Conservation (phyloP, 768 basidiomycete genomes). For the Lentinula boryana region DNA sequence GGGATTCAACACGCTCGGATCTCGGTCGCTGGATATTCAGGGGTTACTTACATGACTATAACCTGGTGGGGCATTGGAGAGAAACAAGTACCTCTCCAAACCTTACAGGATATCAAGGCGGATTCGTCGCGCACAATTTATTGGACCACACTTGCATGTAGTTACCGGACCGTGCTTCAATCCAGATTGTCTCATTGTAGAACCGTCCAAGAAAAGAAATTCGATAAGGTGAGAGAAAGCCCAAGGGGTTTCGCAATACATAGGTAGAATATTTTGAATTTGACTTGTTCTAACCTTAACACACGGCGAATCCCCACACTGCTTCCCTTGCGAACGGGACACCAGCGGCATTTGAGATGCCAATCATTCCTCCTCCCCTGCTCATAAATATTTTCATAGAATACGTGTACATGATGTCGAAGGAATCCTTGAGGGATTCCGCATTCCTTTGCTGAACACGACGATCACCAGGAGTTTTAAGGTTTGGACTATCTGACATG, state of each 20-base stretch:
- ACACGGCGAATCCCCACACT: not conserved
- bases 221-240: not conserved
- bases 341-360: not conserved
- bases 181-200: not conserved
- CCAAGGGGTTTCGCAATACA: not conserved
- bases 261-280: not conserved
- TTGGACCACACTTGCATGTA: not conserved
- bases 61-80: slow-evolving; percentile 50
- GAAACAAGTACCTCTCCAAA: slow-evolving; percentile 36
- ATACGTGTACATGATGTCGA: not conserved
- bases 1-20: slow-evolving; percentile 20
- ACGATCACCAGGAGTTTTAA: not conserved
- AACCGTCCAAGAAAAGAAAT: not conserved
- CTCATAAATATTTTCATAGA: not conserved
- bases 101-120: slow-evolving; percentile 42
- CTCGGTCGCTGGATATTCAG: slow-evolving; percentile 45
- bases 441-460: not conserved
- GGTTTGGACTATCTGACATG: not conserved
- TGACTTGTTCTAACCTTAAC: not conserved
- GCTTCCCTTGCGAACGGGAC: not conserved
- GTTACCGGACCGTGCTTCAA: not conserved
- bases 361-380: not conserved
- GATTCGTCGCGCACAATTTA: slow-evolving; percentile 29
- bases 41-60: slow-evolving; percentile 44
- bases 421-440: not conserved